These are phyloP conservation scores for Monascus purpureus DNA, from an alignment of 495 filamentous ascomycete species.

Conservation along the genomic window DNA sequence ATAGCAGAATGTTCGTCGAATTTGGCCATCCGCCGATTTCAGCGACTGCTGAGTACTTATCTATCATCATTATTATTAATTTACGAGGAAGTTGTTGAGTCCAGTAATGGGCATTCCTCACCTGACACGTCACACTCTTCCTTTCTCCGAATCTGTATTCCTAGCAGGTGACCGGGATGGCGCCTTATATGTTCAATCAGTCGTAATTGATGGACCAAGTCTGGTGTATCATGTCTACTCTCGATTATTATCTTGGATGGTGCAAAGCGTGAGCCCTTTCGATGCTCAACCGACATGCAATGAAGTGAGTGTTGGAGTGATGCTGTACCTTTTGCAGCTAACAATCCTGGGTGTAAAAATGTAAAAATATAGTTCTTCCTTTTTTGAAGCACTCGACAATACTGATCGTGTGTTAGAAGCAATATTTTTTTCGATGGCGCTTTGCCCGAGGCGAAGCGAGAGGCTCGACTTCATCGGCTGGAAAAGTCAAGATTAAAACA, in stretches of 20 bases:
- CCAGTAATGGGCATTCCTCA: conserved; percentile 58
- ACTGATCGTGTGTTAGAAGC: conserved; percentile 14
- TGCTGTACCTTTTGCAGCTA: conserved; percentile 48
- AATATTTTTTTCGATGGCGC: conserved; percentile 68
- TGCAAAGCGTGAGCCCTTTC: conserved; percentile 20
- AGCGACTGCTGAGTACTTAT: too few species aligned
- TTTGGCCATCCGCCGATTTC: too few species aligned
- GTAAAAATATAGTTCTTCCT: conserved; percentile 25
- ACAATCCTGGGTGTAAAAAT: conserved; percentile 36
- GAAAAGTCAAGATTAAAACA: conserved; percentile 27
- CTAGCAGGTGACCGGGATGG: conserved; percentile 15
- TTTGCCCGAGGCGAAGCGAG: conserved; percentile 45
- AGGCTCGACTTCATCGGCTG: conserved; percentile 39
- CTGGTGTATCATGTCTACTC: conserved; percentile 58
- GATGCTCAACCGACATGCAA: conserved; percentile 47
- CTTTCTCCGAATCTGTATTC: conserved; percentile 36
- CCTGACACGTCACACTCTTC: conserved; percentile 42
- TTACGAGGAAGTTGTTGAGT: too few species aligned
- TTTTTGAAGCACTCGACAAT: background rate
- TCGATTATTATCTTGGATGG: conserved; percentile 30
- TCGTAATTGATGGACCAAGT: conserved; percentile 65
- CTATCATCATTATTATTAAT: too few species aligned
- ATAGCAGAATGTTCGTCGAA: too few species aligned
- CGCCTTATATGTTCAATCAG: conserved; percentile 9
- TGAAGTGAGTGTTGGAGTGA: conserved; percentile 40